Conservation (phyloP, 148 eudicot genomes). For the Talinum fruticosum region DNA sequence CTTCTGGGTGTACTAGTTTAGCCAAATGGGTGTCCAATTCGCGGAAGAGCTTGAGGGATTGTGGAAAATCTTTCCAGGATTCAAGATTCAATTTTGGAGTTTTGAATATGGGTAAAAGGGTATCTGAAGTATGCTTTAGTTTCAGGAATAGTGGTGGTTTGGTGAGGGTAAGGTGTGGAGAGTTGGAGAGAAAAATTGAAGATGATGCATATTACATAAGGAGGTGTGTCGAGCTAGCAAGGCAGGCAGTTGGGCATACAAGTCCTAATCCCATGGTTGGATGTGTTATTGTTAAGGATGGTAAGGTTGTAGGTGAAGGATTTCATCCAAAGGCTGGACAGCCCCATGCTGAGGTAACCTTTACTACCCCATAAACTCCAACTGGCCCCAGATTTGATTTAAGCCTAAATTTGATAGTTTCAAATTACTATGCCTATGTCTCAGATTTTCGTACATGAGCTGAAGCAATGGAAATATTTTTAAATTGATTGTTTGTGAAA, state of each 20-base stretch:
- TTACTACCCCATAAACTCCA: not conserved
- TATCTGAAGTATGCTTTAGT: slow-evolving; percentile 19
- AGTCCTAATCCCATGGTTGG: slow-evolving; percentile 99
- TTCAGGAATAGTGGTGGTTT: slow-evolving; percentile 23
- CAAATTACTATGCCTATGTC: slow-evolving; percentile 1
- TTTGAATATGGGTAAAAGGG: slow-evolving; percentile 33
- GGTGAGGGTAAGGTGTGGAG: slow-evolving; percentile 36
- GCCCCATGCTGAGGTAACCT: slow-evolving; percentile 93
- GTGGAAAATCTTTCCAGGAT: not conserved
- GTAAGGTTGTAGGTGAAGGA: slow-evolving; percentile 86
- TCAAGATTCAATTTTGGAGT: slow-evolving; percentile 35
- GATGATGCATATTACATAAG: slow-evolving; percentile 82
- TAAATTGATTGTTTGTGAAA: not conserved
- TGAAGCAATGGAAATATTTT: not conserved
- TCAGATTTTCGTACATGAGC: not conserved
- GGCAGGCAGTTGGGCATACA: slow-evolving; percentile 72
- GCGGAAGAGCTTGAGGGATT: slow-evolving; percentile 8
- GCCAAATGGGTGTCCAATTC: slow-evolving; percentile 21
- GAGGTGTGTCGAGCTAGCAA: slow-evolving; percentile 74
- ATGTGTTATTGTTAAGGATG: slow-evolving; percentile 84
- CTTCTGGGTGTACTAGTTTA: slow-evolving; percentile 21
- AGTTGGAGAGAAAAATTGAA: slow-evolving; percentile 18
- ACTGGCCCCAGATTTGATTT: not conserved
- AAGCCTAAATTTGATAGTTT: not conserved
- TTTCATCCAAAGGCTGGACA: slow-evolving; percentile 97